Percentiles rank a stretch among this genome's conserved stretches.
Evolutionary conservation across 2,329 filamentous ascomycete genomes (phyloP).

Genomic region (Aspergillus novoparasiticus): DNA sequence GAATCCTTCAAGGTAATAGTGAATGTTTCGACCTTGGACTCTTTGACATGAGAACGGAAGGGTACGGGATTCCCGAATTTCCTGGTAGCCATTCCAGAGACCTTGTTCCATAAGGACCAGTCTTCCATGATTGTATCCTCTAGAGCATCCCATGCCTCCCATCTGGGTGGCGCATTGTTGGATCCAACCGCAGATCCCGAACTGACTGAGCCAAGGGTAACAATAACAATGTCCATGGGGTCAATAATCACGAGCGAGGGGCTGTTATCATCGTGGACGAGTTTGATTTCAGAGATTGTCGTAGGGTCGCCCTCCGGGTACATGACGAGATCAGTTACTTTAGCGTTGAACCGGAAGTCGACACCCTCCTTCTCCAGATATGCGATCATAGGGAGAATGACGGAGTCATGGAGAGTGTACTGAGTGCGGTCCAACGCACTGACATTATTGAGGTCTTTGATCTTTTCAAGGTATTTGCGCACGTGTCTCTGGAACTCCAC

Average conservation of each 20-base stretch:
- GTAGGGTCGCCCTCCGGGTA: conserved; percentile 26
- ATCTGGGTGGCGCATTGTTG: conserved; percentile 27
- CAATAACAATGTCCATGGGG: conserved; percentile 40
- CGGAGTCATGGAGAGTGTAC: conserved; percentile 30
- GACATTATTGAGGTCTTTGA: conserved; percentile 24
- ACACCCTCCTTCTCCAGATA: conserved; percentile 29
- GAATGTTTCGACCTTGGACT: conserved; percentile 42
- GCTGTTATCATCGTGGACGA: conserved; percentile 23
- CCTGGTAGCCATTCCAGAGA: conserved; percentile 33
- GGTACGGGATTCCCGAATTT: conserved; percentile 38
- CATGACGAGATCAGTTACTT: conserved; percentile 25
- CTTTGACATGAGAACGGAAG: conserved; percentile 34
- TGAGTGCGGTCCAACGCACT: conserved; percentile 24
- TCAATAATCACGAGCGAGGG: conserved; percentile 27
- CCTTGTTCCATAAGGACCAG: conserved; percentile 42
- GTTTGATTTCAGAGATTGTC: conserved; percentile 33
- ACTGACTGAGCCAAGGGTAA: conserved; percentile 44
- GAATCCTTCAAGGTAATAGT: conserved; percentile 40
- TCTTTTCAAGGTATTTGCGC: conserved; percentile 25
- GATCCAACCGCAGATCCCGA: conserved; percentile 36
- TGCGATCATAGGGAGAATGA: conserved; percentile 25
- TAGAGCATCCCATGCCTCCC: conserved; percentile 8
- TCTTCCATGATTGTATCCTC: conserved; percentile 29
- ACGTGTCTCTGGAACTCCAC: conserved; percentile 27
- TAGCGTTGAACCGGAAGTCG: conserved; percentile 28